Percentiles rank a stretch among this genome's conserved stretches.
Evolutionary conservation across 1,284 basidiomycete genomes (phyloP).

Genomic region (Cystobasidium pallidum): DNA sequence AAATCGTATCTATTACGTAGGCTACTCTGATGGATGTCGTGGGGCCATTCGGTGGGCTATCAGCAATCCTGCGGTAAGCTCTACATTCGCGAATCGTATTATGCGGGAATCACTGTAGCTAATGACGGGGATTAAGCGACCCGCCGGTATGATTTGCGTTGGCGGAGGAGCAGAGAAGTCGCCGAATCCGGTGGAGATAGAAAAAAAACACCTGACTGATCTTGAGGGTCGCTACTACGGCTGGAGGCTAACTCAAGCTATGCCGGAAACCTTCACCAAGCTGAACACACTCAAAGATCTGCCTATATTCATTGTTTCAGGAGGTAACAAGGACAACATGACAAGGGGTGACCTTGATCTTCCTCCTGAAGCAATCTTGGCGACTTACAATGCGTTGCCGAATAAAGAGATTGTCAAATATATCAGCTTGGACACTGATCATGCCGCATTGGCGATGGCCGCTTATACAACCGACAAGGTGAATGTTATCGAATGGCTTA

Average conservation of each 20-base stretch:
- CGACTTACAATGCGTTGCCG: background rate
- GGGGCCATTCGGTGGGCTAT: background rate
- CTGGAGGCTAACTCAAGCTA: background rate
- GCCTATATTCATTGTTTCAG: background rate
- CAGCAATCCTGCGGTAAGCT: background rate
- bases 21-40: background rate
- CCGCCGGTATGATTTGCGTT: background rate
- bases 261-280: slow-evolving; percentile 5
- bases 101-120: background rate
- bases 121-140: background rate
- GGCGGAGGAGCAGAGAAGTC: background rate
- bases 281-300: background rate
- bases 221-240: background rate
- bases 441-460: background rate
- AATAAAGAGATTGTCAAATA: background rate
- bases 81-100: background rate
- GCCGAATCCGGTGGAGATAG: background rate
- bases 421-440: background rate
- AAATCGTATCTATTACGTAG: background rate
- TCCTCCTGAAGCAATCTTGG: background rate
- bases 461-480: background rate
- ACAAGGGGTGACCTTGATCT: background rate
- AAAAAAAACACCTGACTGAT: background rate
- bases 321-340: background rate
- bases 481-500: background rate